Evolutionary conservation across 2,329 filamentous ascomycete species (phyloP).

Genomic region (Sclerotinia nivalis): DNA sequence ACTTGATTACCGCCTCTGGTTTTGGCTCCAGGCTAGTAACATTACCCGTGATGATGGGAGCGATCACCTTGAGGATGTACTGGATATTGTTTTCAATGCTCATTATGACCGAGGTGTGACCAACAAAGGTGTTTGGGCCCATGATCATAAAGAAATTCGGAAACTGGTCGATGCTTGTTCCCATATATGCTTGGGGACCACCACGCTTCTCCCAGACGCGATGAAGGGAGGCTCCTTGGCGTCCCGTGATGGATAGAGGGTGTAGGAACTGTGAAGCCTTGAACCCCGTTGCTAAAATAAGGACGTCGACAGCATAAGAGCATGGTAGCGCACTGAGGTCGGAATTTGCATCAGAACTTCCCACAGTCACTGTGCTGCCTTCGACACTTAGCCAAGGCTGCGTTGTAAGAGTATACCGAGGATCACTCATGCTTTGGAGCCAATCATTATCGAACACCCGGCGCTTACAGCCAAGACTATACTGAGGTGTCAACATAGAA

Average conservation of each 20-base stretch:
- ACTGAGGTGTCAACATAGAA: constrained; percentile 58
- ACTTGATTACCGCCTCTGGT: constrained; percentile 49
- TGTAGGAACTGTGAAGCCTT: not conserved
- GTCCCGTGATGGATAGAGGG: not conserved
- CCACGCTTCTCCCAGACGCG: constrained; percentile 55
- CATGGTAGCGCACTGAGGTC: not conserved
- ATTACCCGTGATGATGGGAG: constrained; percentile 50
- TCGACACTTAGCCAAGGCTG: constrained; percentile 46
- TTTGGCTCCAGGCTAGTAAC: constrained; percentile 50
- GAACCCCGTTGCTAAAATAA: not conserved
- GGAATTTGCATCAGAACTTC: not conserved
- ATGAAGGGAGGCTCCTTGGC: constrained; percentile 42
- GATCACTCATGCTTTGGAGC: constrained; percentile 50
- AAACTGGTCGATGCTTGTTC: constrained; percentile 57
- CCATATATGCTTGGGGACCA: constrained; percentile 58
- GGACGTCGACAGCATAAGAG: not conserved
- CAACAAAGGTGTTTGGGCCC: constrained; percentile 60
- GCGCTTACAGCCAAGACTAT: constrained; percentile 57
- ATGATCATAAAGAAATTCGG: constrained; percentile 62
- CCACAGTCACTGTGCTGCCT: not conserved
- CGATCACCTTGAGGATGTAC: constrained; percentile 55
- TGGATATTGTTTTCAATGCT: constrained; percentile 58
- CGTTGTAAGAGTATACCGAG: constrained; percentile 54
- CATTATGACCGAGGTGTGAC: constrained; percentile 57
- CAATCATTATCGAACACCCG: constrained; percentile 55